Base-by-base conservation (phyloP, 441 rosid genomes). In the Populus trichocarpa region DNA sequence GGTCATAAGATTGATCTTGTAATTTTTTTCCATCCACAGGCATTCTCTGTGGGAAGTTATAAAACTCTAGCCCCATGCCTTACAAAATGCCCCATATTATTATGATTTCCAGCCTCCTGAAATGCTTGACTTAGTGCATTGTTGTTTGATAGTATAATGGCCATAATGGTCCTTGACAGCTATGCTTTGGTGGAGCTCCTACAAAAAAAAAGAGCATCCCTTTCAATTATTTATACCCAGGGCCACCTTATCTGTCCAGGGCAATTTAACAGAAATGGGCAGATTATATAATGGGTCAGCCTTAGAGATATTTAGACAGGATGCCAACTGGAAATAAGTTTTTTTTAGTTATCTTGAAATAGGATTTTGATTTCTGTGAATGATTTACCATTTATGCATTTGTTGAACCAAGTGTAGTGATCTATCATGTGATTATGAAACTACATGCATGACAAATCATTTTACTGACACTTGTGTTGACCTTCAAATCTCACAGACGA, bases 401-500 rank as follows among this genome's bases (percentile, higher is more conserved):
- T n/a, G n/a, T 70, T 12, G 70, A 70, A 40, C 32, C 70, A 26
- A 66, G 16, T 68, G 10, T 71, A 46, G 28, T 53, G 38, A 78
- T 64, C 13, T 42, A 9, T 72, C 50, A 53, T 59, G 13, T 78
- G 57, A 32, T 28, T 73, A 42, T 25, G 25, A 25, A 25, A 38
- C 67, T 33, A 69, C 26, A 33, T 66, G 7, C 46, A 20, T 73
- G 23, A 46, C 70, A 70, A 22, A 71, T 71, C 75, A 2, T 63
- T 73, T n/a, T 35, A 30, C n/a, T 71, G 69, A 73, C n/a, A 25
- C 50, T 79, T 74, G 59, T 75, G 26, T 82, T 83, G 74, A 84
- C 69, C 26, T 1, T 73, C 53, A 80, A 75, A 72, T 57, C 23
- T 75, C 81, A 76, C 78, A 91, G 94, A 78, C 82, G 80, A 73